Evolutionary conservation across 208 protist species (phyloP).

Genomic region (Trypanosoma vivax): DNA sequence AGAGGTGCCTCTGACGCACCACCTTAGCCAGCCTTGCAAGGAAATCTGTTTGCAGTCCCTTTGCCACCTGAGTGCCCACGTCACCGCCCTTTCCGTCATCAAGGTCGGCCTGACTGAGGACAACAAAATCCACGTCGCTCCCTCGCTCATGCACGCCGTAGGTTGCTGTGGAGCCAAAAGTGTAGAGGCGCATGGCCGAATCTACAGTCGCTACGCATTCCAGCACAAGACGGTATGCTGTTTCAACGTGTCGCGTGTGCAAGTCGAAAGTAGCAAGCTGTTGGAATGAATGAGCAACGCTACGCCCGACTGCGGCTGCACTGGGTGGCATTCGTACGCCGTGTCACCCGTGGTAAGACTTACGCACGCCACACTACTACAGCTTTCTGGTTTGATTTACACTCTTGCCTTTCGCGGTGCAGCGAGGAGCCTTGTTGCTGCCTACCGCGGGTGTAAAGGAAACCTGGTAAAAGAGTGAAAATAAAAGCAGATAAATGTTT

Average conservation of each 20-base stretch:
- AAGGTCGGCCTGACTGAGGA: constrained; percentile 35
- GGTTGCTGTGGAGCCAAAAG: constrained; percentile 77
- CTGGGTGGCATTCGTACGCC: constrained; percentile 10
- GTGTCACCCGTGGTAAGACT: no score
- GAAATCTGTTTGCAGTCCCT: constrained; percentile 57
- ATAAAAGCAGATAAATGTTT: no score
- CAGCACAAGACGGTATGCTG: constrained; percentile 30
- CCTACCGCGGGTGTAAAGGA: no score
- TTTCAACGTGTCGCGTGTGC: constrained; percentile 42
- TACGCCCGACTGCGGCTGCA: constrained; percentile 17
- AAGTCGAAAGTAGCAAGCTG: constrained; percentile 19
- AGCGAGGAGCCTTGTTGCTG: no score
- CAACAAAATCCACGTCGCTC: constrained; percentile 80
- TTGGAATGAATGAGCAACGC: constrained; percentile 16
- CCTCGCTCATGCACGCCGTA: constrained; percentile 62
- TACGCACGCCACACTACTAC: no score
- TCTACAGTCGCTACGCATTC: constrained; percentile 44
- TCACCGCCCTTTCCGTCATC: constrained; percentile 51
- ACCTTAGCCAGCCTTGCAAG: constrained; percentile 22
- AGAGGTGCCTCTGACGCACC: constrained; percentile 24
- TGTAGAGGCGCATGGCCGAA: constrained; percentile 43
- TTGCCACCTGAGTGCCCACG: constrained; percentile 52
- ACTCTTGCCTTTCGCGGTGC: no score
- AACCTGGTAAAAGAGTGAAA: no score
- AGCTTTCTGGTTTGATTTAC: no score